Percentiles rank a stretch among this genome's conserved stretches.
Conservation (phyloP, 129 eudicot species). For the Helichrysum umbraculigerum region DNA sequence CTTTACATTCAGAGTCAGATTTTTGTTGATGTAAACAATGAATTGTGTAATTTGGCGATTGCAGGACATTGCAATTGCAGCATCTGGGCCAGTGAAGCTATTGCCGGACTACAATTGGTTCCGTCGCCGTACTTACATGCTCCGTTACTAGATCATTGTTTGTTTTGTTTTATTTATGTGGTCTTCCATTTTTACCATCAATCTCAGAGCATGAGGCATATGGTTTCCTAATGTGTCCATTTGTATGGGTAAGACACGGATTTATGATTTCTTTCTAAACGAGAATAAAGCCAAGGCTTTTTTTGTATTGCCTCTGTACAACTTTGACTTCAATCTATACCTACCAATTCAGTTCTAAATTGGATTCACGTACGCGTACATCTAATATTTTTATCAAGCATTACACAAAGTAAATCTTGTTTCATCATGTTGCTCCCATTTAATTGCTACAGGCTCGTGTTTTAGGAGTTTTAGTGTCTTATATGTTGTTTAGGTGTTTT, state of each 20-base stretch:
- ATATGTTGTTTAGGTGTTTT: too few species aligned
- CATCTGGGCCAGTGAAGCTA: conserved; percentile 77
- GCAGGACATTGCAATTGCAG: conserved; percentile 89
- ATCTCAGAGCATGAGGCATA: conserved; percentile 21
- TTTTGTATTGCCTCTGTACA: too few species aligned
- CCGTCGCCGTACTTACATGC: conserved; percentile 93
- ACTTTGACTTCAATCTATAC: too few species aligned
- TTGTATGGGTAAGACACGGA: conserved; percentile 20
- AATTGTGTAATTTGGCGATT: conserved; percentile 14
- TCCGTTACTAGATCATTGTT: conserved; percentile 60
- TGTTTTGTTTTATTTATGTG: conserved; percentile 1
- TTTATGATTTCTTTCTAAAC: too few species aligned
- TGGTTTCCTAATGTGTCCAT: conserved; percentile 8
- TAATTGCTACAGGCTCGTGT: too few species aligned
- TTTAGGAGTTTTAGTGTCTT: too few species aligned
- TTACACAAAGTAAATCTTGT: too few species aligned
- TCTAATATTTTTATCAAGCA: too few species aligned
- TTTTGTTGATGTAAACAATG: neutral
- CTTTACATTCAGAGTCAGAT: neutral
- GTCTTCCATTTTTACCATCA: conserved; percentile 24
- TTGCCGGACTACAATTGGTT: conserved; percentile 98
- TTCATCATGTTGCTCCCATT: too few species aligned
- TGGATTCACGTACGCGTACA: too few species aligned
- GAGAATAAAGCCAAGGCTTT: too few species aligned
- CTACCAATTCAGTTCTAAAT: too few species aligned